phyloP scores from a whole-genome alignment of 2,329 filamentous ascomycete genomes.

The Furcasterigmium furcatum region DNA sequence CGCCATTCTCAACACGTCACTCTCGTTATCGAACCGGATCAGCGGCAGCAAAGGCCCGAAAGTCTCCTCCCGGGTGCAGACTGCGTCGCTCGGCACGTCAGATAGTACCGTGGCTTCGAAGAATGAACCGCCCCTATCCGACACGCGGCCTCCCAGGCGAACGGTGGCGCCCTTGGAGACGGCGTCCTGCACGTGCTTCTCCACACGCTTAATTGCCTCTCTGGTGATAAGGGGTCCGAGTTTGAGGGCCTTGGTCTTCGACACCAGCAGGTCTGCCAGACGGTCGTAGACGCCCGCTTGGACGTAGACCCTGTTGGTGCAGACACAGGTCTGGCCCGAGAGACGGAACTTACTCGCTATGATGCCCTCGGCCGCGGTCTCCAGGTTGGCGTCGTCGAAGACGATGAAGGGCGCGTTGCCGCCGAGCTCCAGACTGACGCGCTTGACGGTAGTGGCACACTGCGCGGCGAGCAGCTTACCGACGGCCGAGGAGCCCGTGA shows the following conservation, averaged over 20 bases:
- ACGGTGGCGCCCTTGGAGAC: constrained; percentile 73
- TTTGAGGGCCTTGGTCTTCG: constrained; percentile 52
- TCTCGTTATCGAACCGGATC: constrained; percentile 84
- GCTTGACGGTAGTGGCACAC: constrained; percentile 78
- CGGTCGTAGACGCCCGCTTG: constrained; percentile 75
- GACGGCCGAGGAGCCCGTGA: constrained; percentile 76
- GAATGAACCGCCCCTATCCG: constrained; percentile 72
- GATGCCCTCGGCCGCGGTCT: constrained; percentile 77
- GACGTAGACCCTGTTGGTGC: constrained; percentile 79
- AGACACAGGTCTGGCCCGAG: constrained; percentile 94
- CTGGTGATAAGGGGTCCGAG: constrained; percentile 72
- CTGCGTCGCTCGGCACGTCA: constrained; percentile 83
- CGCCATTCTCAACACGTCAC: constrained; percentile 80
- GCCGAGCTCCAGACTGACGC: constrained; percentile 81
- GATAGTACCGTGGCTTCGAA: constrained; percentile 87
- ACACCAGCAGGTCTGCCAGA: constrained; percentile 58
- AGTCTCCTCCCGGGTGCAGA: constrained; percentile 82
- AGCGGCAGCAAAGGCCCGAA: constrained; percentile 92
- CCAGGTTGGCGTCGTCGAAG: constrained; percentile 91
- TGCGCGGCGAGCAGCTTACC: constrained; percentile 85
- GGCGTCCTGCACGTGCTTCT: constrained; percentile 77
- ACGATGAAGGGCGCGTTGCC: constrained; percentile 97
- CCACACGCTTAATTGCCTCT: constrained; percentile 63
- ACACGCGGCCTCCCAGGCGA: constrained; percentile 68
- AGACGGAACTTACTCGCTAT: constrained; percentile 89